Conservation (phyloP, 441 rosid genomes). For the Croton laevigatus region DNA sequence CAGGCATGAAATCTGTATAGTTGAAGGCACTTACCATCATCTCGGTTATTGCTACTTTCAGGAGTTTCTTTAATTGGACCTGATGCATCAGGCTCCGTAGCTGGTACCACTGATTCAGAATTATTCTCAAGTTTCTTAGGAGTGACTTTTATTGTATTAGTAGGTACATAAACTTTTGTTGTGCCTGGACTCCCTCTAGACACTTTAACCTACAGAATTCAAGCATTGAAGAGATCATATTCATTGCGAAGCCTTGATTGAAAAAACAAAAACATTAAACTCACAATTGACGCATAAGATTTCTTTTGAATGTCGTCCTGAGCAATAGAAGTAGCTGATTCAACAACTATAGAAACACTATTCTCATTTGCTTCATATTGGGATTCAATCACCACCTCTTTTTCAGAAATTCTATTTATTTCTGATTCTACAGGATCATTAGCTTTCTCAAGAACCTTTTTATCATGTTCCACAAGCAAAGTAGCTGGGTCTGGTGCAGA, state of each 20-base stretch:
- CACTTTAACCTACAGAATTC: slow-evolving; percentile 49
- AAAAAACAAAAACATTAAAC: slow-evolving; percentile 27
- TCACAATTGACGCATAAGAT: slow-evolving; percentile 74
- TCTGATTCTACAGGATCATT: slow-evolving; percentile 31
- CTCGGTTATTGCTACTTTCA: slow-evolving; percentile 32
- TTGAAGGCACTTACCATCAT: slow-evolving; percentile 42
- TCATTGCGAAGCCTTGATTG: slow-evolving; percentile 10
- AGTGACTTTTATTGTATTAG: slow-evolving; percentile 29
- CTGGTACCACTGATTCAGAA: slow-evolving; percentile 26
- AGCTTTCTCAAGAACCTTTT: slow-evolving; percentile 30
- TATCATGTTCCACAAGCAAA: slow-evolving; percentile 34
- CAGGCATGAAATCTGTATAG: neutral
- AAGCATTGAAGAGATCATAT: slow-evolving; percentile 12
- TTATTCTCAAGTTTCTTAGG: slow-evolving; percentile 33
- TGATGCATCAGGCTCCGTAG: slow-evolving; percentile 33
- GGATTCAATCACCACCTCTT: slow-evolving; percentile 32
- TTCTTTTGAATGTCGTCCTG: slow-evolving; percentile 51
- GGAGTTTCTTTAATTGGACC: slow-evolving; percentile 27
- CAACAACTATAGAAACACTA: slow-evolving; percentile 35
- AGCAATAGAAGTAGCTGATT: slow-evolving; percentile 35
- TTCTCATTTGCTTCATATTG: slow-evolving; percentile 32
- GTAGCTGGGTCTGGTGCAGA: slow-evolving; percentile 35
- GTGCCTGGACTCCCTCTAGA: slow-evolving; percentile 36
- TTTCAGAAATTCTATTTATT: slow-evolving; percentile 29
- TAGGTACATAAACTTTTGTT: slow-evolving; percentile 40